Percentiles rank a stretch among this genome's conserved stretches.
Conservation (phyloP, 2,329 filamentous ascomycete species). For the Ilyonectria robusta region DNA sequence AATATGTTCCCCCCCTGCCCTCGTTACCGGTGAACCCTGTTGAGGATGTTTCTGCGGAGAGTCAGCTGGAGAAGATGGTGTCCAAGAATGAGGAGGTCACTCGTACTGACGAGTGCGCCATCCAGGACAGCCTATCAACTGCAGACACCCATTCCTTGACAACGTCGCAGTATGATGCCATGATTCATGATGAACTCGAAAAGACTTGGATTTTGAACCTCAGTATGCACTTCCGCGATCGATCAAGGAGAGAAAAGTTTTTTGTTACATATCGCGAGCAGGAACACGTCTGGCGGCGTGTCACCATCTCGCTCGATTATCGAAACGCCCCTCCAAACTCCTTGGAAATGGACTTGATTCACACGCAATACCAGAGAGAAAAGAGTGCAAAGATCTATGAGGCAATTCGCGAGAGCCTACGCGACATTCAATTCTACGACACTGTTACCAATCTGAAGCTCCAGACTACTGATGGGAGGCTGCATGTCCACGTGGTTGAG, state of each 20-base stretch:
- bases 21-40: slow-evolving; percentile 36
- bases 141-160: slow-evolving; percentile 64
- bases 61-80: slow-evolving; percentile 15
- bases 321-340: slow-evolving; percentile 84
- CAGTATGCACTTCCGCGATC: slow-evolving; percentile 97
- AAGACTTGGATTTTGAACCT: slow-evolving; percentile 95
- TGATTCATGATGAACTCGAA: slow-evolving; percentile 86
- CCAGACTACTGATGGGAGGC: slow-evolving; percentile 86
- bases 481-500: slow-evolving; percentile 98
- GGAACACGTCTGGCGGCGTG: slow-evolving; percentile 84
- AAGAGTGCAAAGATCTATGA: slow-evolving; percentile 96
- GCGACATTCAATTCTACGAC: slow-evolving; percentile 96
- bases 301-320: slow-evolving; percentile 96
- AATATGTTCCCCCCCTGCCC: slow-evolving; percentile 26
- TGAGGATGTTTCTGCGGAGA: slow-evolving; percentile 30
- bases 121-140: slow-evolving; percentile 51
- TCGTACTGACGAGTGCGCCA: slow-evolving; percentile 38
- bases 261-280: slow-evolving; percentile 94
- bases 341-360: slow-evolving; percentile 85
- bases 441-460: slow-evolving; percentile 97
- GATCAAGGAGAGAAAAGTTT: slow-evolving; percentile 95
- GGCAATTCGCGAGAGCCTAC: slow-evolving; percentile 90
- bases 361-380: slow-evolving; percentile 86
- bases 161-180: slow-evolving; percentile 70
- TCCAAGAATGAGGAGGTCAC: slow-evolving; percentile 41